phyloP scores from a whole-genome alignment of 257 asterid species.

The Salvia hispanica region DNA sequence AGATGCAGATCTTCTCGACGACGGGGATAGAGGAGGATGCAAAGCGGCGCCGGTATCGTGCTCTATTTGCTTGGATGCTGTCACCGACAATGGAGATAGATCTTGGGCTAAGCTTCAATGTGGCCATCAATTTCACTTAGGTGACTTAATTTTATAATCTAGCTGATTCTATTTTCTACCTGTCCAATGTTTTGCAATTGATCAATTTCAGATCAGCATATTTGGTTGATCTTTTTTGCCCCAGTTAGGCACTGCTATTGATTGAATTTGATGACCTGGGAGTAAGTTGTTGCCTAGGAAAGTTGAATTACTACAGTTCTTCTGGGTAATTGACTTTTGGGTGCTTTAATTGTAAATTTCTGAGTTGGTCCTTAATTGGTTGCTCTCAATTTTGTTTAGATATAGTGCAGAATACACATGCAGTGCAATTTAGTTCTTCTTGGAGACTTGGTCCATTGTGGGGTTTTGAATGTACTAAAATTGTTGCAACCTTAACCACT shows the following conservation, averaged over 20 bases:
- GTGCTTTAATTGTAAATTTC: constrained; percentile 16
- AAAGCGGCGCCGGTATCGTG: constrained; percentile 54
- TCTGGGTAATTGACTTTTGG: neutral
- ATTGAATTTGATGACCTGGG: constrained; percentile 18
- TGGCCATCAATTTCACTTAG: constrained; percentile 93
- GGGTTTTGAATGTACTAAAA: neutral
- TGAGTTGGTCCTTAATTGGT: neutral
- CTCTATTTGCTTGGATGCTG: constrained; percentile 85
- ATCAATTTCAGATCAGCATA: constrained; percentile 15
- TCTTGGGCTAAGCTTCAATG: constrained; percentile 95
- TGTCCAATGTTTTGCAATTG: neutral
- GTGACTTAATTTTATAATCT: constrained; percentile 48
- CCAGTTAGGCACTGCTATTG: neutral
- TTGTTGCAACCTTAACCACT: neutral
- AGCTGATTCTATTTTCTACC: neutral
- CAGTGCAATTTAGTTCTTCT: neutral
- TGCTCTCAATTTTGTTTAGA: neutral
- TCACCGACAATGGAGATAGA: constrained; percentile 75
- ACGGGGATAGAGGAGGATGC: constrained; percentile 53
- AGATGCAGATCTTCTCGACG: constrained; percentile 62
- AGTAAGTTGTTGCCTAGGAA: neutral
- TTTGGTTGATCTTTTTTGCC: neutral
- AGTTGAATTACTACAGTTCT: constrained; percentile 6
- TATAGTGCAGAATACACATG: too few relatives aligned
- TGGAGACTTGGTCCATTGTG: neutral